Evolutionary conservation across 2,329 filamentous ascomycete genomes (phyloP).

Genomic region (Trichoderma sp.): DNA sequence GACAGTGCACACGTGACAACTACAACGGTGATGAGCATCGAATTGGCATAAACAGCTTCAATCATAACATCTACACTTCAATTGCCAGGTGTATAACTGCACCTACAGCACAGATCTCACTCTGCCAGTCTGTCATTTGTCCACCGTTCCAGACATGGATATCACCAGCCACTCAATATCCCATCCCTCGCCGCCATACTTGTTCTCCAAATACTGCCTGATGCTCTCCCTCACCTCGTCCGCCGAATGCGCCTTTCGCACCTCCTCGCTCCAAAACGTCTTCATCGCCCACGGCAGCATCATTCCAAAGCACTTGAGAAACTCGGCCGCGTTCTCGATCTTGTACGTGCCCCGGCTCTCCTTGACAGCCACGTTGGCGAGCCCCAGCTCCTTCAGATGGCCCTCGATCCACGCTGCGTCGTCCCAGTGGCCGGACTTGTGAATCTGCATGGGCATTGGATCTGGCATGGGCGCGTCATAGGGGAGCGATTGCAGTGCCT

Average conservation of each 20-base stretch:
- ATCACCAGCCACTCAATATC: slow-evolving; percentile 33
- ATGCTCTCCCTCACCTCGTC: slow-evolving; percentile 43
- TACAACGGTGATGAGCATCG: background rate
- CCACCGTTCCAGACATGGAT: slow-evolving; percentile 32
- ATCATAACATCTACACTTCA: background rate
- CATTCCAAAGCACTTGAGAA: slow-evolving; percentile 38
- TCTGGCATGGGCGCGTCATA: slow-evolving; percentile 43
- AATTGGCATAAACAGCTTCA: background rate
- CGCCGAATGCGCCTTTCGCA: slow-evolving; percentile 37
- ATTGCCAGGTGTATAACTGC: background rate
- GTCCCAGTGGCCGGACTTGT: slow-evolving; percentile 44
- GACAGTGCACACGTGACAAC: background rate
- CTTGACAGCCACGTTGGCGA: slow-evolving; percentile 43
- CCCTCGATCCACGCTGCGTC: slow-evolving; percentile 43
- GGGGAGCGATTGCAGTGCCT: slow-evolving; percentile 45
- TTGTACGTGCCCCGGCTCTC: slow-evolving; percentile 34
- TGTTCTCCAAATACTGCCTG: slow-evolving; percentile 42
- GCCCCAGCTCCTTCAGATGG: slow-evolving; percentile 40
- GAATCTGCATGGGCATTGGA: slow-evolving; percentile 42
- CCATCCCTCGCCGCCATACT: slow-evolving; percentile 38
- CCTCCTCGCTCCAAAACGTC: slow-evolving; percentile 45
- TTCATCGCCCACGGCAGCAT: slow-evolving; percentile 45
- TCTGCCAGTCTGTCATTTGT: slow-evolving; percentile 18
- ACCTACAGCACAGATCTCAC: background rate
- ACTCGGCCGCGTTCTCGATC: slow-evolving; percentile 41